Evolutionary conservation across 352 stramenopile genomes (phyloP).

Genomic region (Pythium aristosporum): DNA sequence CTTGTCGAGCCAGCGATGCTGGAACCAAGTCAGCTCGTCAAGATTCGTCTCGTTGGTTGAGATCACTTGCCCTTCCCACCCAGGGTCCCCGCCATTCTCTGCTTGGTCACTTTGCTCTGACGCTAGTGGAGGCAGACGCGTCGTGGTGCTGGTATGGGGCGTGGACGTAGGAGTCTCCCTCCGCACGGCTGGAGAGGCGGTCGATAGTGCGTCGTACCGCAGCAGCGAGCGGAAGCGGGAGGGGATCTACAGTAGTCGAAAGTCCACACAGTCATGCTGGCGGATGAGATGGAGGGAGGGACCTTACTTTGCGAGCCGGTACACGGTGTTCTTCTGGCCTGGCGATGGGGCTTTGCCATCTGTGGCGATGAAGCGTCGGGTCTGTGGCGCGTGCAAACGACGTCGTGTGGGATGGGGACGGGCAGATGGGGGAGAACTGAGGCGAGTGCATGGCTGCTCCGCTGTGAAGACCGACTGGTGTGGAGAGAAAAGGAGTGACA

Average conservation of each 20-base stretch:
- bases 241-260: slow-evolving; percentile 32
- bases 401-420: slow-evolving; percentile 6
- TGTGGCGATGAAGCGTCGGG: slow-evolving; percentile 47
- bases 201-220: slow-evolving; percentile 25
- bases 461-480: not conserved
- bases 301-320: slow-evolving; percentile 37
- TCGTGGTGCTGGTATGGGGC: not conserved
- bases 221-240: slow-evolving; percentile 36
- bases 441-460: slow-evolving; percentile 12
- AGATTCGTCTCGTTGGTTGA: slow-evolving; percentile 36
- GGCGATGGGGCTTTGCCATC: slow-evolving; percentile 49
- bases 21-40: slow-evolving; percentile 72
- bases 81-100: slow-evolving; percentile 6
- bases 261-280: not conserved
- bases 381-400: slow-evolving; percentile 61
- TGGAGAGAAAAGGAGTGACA: not conserved
- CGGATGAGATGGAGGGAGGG: not conserved
- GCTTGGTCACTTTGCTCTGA: not conserved
- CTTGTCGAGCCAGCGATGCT: slow-evolving; percentile 76
- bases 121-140: not conserved
- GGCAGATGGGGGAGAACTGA: slow-evolving; percentile 4
- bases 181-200: not conserved
- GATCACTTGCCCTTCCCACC: not conserved
- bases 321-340: slow-evolving; percentile 19
- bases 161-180: not conserved